Evolutionary conservation across 139 green algal genomes (phyloP).

Genomic region (Chlorella sp.): DNA sequence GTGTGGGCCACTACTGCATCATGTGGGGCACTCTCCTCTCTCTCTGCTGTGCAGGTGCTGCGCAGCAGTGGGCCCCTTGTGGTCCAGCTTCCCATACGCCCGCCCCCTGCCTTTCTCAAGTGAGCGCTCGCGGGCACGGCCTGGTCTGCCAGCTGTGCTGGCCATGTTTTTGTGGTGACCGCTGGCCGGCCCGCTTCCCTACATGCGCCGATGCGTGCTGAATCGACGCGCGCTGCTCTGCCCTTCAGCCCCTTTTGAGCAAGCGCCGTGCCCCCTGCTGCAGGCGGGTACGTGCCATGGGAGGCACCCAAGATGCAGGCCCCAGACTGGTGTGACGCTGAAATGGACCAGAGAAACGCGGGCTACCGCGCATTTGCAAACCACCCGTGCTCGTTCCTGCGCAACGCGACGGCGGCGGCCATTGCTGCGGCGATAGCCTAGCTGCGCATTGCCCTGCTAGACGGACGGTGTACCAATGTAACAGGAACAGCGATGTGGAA

Average conservation of each 20-base stretch:
- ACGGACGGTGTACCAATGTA: too few species aligned
- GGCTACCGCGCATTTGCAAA: constrained; percentile 3
- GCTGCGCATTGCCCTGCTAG: too few species aligned
- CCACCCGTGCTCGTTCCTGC: constrained; percentile 34
- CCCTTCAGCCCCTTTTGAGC: neutral
- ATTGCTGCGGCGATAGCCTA: neutral
- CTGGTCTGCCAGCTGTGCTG: neutral
- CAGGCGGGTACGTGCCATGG: neutral
- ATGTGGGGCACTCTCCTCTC: neutral
- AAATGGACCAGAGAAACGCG: neutral
- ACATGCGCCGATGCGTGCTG: too few species aligned
- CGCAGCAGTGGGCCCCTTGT: neutral
- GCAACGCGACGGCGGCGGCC: constrained; percentile 10
- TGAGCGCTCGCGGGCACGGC: neutral
- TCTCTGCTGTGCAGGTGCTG: neutral
- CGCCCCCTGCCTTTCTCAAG: neutral
- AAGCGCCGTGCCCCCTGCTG: too few species aligned
- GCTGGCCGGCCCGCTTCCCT: too few species aligned
- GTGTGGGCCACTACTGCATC: too few species aligned
- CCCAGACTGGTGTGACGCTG: neutral
- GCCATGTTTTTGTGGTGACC: too few species aligned
- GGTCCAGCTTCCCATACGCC: neutral
- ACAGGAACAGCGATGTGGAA: too few species aligned
- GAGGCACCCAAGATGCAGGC: neutral
- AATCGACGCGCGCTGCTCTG: too few species aligned